phyloP scores from a whole-genome alignment of 2,329 filamentous ascomycete genomes.

The Neocucurbitaria cava region DNA sequence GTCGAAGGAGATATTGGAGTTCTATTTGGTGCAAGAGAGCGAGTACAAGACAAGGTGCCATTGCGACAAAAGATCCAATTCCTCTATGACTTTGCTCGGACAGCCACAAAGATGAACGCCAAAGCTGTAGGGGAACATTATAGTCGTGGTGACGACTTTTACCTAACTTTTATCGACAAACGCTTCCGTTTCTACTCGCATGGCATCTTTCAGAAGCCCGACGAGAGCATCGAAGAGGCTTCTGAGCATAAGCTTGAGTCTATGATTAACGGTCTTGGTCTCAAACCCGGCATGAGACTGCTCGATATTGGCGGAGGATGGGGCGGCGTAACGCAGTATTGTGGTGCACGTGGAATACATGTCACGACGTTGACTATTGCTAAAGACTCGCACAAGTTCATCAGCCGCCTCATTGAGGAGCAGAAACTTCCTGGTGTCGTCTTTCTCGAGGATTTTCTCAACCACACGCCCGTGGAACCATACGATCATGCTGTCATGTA shows the following conservation, averaged over 20 bases:
- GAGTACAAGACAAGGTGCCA: conserved; percentile 7
- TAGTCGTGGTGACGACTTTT: conserved; percentile 9
- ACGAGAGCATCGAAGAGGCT: conserved; percentile 8
- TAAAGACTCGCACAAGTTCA: conserved; percentile 7
- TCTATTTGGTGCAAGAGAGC: conserved; percentile 10
- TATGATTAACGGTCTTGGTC: conserved; percentile 5
- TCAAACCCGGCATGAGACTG: conserved; percentile 9
- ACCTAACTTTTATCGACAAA: conserved; percentile 10
- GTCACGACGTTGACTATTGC: conserved; percentile 9
- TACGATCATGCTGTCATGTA: conserved; percentile 14
- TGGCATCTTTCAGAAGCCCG: conserved; percentile 5
- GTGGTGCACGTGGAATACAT: conserved; percentile 8
- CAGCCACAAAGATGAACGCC: conserved; percentile 8
- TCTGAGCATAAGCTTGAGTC: conserved; percentile 12
- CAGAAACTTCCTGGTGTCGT: conserved; percentile 5
- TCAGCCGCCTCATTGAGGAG: conserved; percentile 6
- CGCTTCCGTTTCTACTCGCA: conserved; percentile 12
- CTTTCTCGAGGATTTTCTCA: conserved; percentile 9
- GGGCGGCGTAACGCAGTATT: conserved; percentile 13
- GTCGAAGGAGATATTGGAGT: conserved; percentile 7
- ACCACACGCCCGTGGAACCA: conserved; percentile 2
- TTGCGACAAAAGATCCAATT: conserved; percentile 11
- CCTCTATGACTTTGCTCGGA: conserved; percentile 9
- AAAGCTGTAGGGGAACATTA: conserved; percentile 13
- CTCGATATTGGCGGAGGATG: conserved; percentile 14